Conservation (phyloP, 495 filamentous ascomycete species). For the Evernia prunastri region DNA sequence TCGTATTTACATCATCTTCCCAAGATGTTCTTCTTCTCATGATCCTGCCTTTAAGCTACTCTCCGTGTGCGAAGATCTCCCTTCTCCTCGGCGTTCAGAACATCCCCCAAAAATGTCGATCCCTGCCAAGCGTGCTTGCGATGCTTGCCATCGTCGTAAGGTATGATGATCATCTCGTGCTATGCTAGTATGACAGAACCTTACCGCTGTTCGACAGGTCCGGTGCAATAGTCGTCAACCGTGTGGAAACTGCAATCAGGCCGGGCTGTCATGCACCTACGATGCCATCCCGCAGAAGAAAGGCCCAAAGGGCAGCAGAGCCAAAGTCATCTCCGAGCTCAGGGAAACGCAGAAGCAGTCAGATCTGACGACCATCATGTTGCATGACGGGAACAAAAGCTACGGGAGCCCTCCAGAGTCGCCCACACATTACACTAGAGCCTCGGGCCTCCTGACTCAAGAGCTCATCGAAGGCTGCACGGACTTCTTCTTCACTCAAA, state of each 20-base stretch:
- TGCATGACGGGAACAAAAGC: slow-evolving; percentile 27
- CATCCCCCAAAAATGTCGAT: slow-evolving; percentile 18
- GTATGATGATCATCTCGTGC: slow-evolving; percentile 56
- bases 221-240: slow-evolving; percentile 27
- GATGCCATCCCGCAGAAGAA: slow-evolving; percentile 82
- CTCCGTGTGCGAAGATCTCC: slow-evolving; percentile 1
- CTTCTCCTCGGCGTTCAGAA: neutral
- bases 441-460: slow-evolving; percentile 49
- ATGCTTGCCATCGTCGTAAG: slow-evolving; percentile 78
- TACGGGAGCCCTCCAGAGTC: slow-evolving; percentile 37
- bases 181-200: slow-evolving; percentile 8
- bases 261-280: slow-evolving; percentile 68
- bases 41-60: neutral
- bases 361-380: slow-evolving; percentile 10
- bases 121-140: slow-evolving; percentile 58
- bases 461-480: slow-evolving; percentile 63
- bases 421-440: slow-evolving; percentile 39
- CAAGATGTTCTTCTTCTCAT: neutral
- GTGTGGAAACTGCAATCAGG: slow-evolving; percentile 44
- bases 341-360: slow-evolving; percentile 58
- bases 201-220: slow-evolving; percentile 20
- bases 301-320: slow-evolving; percentile 73
- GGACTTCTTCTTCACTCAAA: slow-evolving; percentile 76
- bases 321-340: slow-evolving; percentile 75
- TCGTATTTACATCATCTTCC: neutral